phyloP scores from a whole-genome alignment of 2,329 filamentous ascomycete species.

The Oidium heveae region DNA sequence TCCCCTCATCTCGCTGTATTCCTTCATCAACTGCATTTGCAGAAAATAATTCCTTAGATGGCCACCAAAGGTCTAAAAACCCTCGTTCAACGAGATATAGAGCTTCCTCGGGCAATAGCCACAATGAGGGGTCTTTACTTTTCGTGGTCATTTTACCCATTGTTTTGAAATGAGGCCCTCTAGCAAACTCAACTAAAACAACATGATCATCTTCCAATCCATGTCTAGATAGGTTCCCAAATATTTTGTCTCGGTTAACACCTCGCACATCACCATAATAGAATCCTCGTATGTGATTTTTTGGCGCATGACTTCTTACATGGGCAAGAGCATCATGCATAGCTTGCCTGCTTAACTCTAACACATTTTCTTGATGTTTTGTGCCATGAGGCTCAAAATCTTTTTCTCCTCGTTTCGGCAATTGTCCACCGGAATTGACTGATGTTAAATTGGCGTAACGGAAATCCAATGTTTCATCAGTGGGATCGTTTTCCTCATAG shows the following conservation, averaged over 20 bases:
- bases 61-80: slow-evolving; percentile 71
- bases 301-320: slow-evolving; percentile 47
- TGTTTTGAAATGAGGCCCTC: slow-evolving; percentile 46
- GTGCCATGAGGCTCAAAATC: slow-evolving; percentile 93
- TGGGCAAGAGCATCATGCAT: slow-evolving; percentile 73
- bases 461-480: slow-evolving; percentile 72
- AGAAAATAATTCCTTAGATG: slow-evolving; percentile 16
- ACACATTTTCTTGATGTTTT: slow-evolving; percentile 46
- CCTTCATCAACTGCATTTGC: slow-evolving; percentile 18
- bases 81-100: slow-evolving; percentile 76
- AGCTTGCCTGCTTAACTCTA: slow-evolving; percentile 59
- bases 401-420: slow-evolving; percentile 83
- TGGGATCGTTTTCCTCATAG: slow-evolving; percentile 31
- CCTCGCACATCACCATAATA: slow-evolving; percentile 34
- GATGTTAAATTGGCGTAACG: slow-evolving; percentile 37
- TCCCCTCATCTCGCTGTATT: slow-evolving; percentile 29
- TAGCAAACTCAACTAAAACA: slow-evolving; percentile 46
- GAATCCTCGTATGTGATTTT: slow-evolving; percentile 40
- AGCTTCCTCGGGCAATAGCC: slow-evolving; percentile 79
- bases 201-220: slow-evolving; percentile 29
- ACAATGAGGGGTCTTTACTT: slow-evolving; percentile 37
- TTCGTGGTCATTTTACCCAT: slow-evolving; percentile 40
- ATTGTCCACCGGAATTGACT: slow-evolving; percentile 22
- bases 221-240: slow-evolving; percentile 41
- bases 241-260: slow-evolving; percentile 18